phyloP scores from a whole-genome alignment of 139 green algal genomes.

The Penium margaritaceum region DNA sequence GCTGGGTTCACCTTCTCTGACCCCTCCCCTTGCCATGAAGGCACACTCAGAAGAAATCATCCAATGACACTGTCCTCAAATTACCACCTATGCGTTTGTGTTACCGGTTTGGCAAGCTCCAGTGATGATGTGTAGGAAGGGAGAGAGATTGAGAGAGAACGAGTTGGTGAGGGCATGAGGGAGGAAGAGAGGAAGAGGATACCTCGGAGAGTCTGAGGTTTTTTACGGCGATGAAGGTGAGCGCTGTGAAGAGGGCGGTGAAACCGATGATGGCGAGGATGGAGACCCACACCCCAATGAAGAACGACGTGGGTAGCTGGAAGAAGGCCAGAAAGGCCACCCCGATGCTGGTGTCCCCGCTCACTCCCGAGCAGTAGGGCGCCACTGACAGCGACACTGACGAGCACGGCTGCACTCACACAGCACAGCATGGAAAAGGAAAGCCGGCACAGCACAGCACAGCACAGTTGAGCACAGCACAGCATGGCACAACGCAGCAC shows the following conservation, averaged over 20 bases:
- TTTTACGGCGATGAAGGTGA: constrained; percentile 26
- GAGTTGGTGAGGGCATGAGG: too few species aligned
- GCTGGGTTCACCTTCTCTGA: too few species aligned
- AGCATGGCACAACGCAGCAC: neutral
- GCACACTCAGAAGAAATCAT: neutral
- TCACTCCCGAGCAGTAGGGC: neutral
- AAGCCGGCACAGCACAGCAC: neutral
- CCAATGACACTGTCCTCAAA: neutral
- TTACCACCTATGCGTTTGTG: neutral
- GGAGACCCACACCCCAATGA: constrained; percentile 6
- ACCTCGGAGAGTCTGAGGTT: neutral
- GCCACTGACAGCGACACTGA: neutral
- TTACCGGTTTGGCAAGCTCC: neutral
- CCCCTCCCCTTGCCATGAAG: too few species aligned
- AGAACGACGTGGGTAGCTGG: neutral
- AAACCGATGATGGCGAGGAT: constrained; percentile 3
- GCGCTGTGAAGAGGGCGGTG: constrained; percentile 19
- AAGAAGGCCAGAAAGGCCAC: neutral
- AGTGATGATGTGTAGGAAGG: too few species aligned
- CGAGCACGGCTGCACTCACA: too few species aligned
- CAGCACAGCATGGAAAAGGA: neutral
- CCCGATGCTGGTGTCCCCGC: neutral
- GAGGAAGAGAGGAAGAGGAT: neutral
- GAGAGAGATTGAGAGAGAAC: too few species aligned
- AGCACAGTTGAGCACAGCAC: neutral